Evolutionary conservation across 805 yeast species (phyloP).

Genomic region (Myxozyma mucilagina): DNA sequence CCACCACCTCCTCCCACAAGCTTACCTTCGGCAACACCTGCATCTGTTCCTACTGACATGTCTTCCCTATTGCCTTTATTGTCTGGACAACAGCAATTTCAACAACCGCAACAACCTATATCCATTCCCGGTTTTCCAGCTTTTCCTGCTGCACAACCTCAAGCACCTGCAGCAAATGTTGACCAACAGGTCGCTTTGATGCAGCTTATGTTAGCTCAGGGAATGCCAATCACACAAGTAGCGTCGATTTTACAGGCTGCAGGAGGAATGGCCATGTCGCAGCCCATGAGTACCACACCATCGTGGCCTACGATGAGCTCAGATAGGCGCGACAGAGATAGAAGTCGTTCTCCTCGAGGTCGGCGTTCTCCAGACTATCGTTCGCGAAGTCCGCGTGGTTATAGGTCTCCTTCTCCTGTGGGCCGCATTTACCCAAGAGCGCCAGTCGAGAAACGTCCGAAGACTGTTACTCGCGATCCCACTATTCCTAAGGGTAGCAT

Average conservation of each 20-base stretch:
- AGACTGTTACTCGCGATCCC: constrained; percentile 67
- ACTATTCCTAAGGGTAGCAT: constrained; percentile 74
- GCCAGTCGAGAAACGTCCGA: constrained; percentile 44
- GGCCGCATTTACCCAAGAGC: constrained; percentile 9
- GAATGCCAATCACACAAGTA: constrained; percentile 37
- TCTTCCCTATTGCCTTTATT: constrained; percentile 4
- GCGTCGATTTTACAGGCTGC: constrained; percentile 28
- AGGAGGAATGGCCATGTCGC: constrained; percentile 9
- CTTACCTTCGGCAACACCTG: background rate
- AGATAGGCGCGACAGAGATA: constrained; percentile 16
- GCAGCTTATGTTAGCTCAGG: constrained; percentile 42
- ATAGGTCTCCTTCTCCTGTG: constrained; percentile 12
- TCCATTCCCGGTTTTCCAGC: constrained; percentile 20
- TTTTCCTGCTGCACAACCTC: constrained; percentile 1
- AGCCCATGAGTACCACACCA: constrained; percentile 25
- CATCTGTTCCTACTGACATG: constrained; percentile 3
- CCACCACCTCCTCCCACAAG: constrained; percentile 10
- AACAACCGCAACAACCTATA: constrained; percentile 7
- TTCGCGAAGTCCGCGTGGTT: constrained; percentile 30
- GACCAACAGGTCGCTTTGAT: constrained; percentile 47
- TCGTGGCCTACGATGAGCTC: constrained; percentile 21
- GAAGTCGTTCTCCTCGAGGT: constrained; percentile 35
- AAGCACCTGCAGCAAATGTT: constrained; percentile 11
- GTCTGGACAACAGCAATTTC: background rate
- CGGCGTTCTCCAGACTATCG: constrained; percentile 33